Base-by-base conservation (phyloP, 306 rosid species). In the Delonix regia region DNA sequence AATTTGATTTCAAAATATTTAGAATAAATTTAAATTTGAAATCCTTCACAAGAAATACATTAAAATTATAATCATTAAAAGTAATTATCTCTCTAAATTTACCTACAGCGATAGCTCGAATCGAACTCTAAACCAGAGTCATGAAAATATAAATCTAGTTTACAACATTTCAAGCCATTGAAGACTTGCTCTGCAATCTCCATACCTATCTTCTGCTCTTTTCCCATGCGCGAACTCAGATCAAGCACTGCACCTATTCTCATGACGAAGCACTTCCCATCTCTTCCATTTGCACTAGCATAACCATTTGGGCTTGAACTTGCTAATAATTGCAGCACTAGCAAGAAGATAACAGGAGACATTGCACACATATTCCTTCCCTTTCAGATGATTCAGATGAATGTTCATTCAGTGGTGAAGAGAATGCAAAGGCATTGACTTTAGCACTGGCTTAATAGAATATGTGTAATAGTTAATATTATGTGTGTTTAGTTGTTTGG, bases 161-260 rank as follows among this genome's bases (percentile, higher is more conserved):
- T 39, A 11, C 73, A 72, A 19, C 72, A 57, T 16, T 6, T 67
- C 1, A 41, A 30, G 30, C 48, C 7, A 30, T 87, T 89, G 82
- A 83, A 73, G 36, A 70, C 78, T 69, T 59, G 82, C 15, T 77
- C 82, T 61, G 90, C 88, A 61, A 89, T 73, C 75, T 87, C 78
- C 87, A 87, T 87, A 78, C 87, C 83, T 57, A 61, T 60, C 82
- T 76, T 84, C 47, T 87, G 86, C 9, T 89, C 86, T 6, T 60
- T 86, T 1, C 89, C 91, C 33, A 86, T 75, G 10, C 19, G 84
- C 52, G 89, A 80, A 61, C 11, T 61, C 19, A 80, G 15, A 76
- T 87, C 88, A 39, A 87, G 47, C 71, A 89, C 85, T 3, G 56
- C 86, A 24, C 88, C 93, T 45, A 87, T 21, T 5, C 11, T 51